Percentiles rank a stretch among this genome's conserved stretches.
phyloP scores from a whole-genome alignment of 2,329 filamentous ascomycete genomes.

The Pestalotiopsis fici region DNA sequence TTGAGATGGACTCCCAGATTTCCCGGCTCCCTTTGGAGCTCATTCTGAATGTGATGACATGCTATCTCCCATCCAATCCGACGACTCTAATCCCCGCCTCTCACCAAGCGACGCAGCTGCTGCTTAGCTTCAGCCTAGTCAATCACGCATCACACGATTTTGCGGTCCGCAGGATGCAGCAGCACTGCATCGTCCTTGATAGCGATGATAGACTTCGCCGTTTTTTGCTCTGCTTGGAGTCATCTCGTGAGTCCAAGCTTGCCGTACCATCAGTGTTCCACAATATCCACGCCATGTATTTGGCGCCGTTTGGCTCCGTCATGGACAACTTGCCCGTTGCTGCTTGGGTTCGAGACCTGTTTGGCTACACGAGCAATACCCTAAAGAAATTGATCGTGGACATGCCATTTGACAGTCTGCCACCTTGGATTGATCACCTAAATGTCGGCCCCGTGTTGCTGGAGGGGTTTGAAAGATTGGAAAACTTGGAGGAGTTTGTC shows the following conservation, averaged over 20 bases:
- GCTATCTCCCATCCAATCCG: slow-evolving; percentile 10
- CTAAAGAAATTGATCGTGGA: slow-evolving; percentile 47
- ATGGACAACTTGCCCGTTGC: slow-evolving; percentile 42
- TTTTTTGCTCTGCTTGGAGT: slow-evolving; percentile 29
- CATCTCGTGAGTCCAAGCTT: slow-evolving; percentile 28
- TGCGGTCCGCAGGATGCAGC: slow-evolving; percentile 42
- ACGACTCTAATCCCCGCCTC: slow-evolving; percentile 33
- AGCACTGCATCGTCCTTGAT: slow-evolving; percentile 46
- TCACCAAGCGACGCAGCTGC: slow-evolving; percentile 41
- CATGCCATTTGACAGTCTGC: slow-evolving; percentile 46
- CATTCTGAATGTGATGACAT: slow-evolving; percentile 8
- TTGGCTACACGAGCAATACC: slow-evolving; percentile 38
- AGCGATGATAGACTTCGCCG: slow-evolving; percentile 34
- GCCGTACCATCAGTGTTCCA: slow-evolving; percentile 22
- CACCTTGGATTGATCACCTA: slow-evolving; percentile 42
- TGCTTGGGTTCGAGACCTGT: slow-evolving; percentile 40
- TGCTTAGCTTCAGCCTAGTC: slow-evolving; percentile 44
- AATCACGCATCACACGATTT: slow-evolving; percentile 40
- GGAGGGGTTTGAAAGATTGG: slow-evolving; percentile 44
- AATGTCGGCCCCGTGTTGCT: slow-evolving; percentile 39
- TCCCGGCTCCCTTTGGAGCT: slow-evolving; percentile 10
- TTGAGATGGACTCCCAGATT: slow-evolving; percentile 3
- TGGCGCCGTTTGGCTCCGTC: slow-evolving; percentile 36
- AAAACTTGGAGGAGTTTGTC: slow-evolving; percentile 47
- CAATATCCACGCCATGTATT: slow-evolving; percentile 40